Evolutionary conservation across 306 rosid genomes (phyloP), one percentile per base, ranked within the genome.

Genomic region (Cicer yamashitae): DNA sequence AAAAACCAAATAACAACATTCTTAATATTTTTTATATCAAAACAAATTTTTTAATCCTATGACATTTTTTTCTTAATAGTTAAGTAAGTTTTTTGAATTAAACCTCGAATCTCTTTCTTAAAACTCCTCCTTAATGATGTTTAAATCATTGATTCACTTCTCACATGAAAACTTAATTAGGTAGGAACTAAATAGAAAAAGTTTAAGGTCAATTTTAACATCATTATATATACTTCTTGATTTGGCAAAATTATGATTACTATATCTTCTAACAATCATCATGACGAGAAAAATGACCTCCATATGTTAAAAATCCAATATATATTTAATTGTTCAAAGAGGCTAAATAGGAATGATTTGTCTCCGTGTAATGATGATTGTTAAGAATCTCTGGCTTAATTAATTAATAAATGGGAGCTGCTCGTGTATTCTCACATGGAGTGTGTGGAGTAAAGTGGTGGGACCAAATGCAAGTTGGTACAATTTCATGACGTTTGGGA

Each of bases 301-400:
- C 30, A 25, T 0, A 60, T 60, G 44, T 14, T 17, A 9, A 25
- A 61, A 40, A 14, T 64, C 47, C 12, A 39, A 38, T 37, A n/a
- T 37, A 63, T 53, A 51, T 50, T 22, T 14, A 66, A 25, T 25
- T 25, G 30, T 25, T 34, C 67, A 10, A 46, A 56, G 41, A 62
- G 20, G 52, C 79, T 50, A 77, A 14, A n/a, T 64, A 15, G 14
- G 22, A 74, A 77, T 10, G 8, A 0, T 13, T 60, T 41, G 20
- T 74, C 56, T 30, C n/a, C 2, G 22, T 1, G 34, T 57, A 72
- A 71, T 71, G 67, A 82, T 77, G 44, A 77, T 40, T 25, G 18
- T 48, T 58, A 60, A 7, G 43, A 66, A 34, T n/a, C n/a, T 71
- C 6, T 4, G 1, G 59, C 64, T 70, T 46, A 34, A 70, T 54